A percentile compares a stretch with the other conserved stretches of the same genome.
Evolutionary conservation across 2,329 filamentous ascomycete genomes (phyloP).

Genomic region (Allantophomopsis lycopodina): DNA sequence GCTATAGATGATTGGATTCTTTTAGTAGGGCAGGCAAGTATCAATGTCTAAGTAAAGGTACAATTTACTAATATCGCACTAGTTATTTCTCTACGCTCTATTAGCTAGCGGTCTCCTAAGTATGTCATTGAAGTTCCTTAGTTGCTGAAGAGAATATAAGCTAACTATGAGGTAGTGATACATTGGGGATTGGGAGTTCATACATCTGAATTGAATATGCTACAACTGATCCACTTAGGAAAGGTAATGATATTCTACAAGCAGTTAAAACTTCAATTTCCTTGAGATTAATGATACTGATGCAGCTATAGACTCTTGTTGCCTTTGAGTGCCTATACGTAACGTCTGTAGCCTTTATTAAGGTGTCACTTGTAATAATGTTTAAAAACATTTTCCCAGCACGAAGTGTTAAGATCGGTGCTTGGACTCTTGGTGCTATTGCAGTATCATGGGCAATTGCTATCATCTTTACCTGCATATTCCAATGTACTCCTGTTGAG

Average conservation of each 20-base stretch:
- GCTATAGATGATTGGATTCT: constrained; percentile 7
- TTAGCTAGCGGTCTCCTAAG: not conserved
- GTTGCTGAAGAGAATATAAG: too few relatives aligned
- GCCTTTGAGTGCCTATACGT: constrained; percentile 15
- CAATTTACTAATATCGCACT: not conserved
- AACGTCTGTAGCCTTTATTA: constrained; percentile 15
- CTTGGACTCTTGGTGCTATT: constrained; percentile 13
- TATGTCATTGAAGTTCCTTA: not conserved
- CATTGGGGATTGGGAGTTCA: constrained; percentile 9
- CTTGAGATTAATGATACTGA: not conserved
- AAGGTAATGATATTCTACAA: constrained; percentile 2
- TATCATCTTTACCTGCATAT: constrained; percentile 20
- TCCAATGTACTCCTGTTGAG: constrained; percentile 25
- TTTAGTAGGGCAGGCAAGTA: constrained; percentile 4
- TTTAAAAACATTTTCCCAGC: constrained; percentile 19
- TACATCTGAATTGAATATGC: constrained; percentile 1
- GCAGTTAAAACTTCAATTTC: not conserved
- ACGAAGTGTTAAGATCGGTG: constrained; percentile 5
- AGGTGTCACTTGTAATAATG: constrained; percentile 20
- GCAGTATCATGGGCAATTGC: constrained; percentile 16
- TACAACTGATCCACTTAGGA: not conserved
- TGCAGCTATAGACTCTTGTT: constrained; percentile 6
- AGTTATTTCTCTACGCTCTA: not conserved
- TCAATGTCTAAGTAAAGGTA: constrained; percentile 16
- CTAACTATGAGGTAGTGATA: constrained; percentile 4